Base-by-base conservation (phyloP, 2,329 filamentous ascomycete genomes). In the Epicoccum sorghinum region DNA sequence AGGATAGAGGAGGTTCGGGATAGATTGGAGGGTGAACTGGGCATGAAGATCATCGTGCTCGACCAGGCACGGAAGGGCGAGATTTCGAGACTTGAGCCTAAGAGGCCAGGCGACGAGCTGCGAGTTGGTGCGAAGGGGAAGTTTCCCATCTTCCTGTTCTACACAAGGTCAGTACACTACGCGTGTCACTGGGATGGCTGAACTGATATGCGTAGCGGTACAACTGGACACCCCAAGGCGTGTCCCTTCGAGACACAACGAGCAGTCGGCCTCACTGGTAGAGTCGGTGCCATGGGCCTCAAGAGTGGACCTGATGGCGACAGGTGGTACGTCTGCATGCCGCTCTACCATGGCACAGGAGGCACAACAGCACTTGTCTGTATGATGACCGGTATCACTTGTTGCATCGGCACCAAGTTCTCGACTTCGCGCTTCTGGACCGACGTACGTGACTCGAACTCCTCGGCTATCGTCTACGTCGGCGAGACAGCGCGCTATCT, bases 261-360 rank as follows among this genome's bases (percentile, higher is more conserved):
- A 39, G 67, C 81, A 5, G 77, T 78, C 42, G 65, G 61, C 0
- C 60, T 79, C 7, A 72, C 75, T 2, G 62, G 64, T 10, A 75
- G 79, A 2, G 68, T 75, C 14, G 60, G 67, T 5, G 64, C 65
- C 5, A 69, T 75, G 39, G 72, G 68, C 14, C 64, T 80, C 10
- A 65, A 69, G 14, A 59, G 70, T 49, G 79, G 76, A 29, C 74
- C 70, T 23, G 69, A 68, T 47, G 77, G 58, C 42, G 86, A 90
- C 68, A 78, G 86, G 24, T 91, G 86, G 82, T 92, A 91, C 67
- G 83, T 86, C 67, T 89, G 87, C 72, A 92, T 92, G 89, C 89
- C 85, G 0, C 76, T 90, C 29, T 92, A 91, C 67, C 89, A 93
- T 70, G 89, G 88, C 12, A 92, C 89, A 0, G 89, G 89, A 6